Base-by-base conservation (phyloP, 306 rosid genomes). In the Lathyrus aphaca region DNA sequence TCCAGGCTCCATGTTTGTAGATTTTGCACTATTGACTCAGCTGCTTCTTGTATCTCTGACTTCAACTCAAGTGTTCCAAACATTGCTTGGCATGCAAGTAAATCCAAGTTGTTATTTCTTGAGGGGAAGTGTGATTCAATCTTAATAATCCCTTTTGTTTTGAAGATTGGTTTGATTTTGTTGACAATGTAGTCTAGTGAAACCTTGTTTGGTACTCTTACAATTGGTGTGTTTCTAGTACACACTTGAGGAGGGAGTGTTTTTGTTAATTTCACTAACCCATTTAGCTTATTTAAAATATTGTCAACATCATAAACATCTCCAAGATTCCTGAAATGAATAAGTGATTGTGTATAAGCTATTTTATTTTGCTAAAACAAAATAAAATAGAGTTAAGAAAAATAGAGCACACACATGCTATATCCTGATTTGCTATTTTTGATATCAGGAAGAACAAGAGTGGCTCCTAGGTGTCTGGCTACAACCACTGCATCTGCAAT, bases 391-490 rank as follows among this genome's bases (percentile, higher is more conserved):
- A 43, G 15, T 44, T 15, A n/a, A 44, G 37, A 4, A 6, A 23
- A 2, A 37, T 63, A 57, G 64, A 73, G 10, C 17, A 65, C 76
- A 1, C n/a, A 82, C 86, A 66, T 78, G 55, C 21, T 82, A 25
- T 78, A n/a, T 71, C 78, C 81, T 3, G 67, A 71, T 17, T 70
- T 71, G 61, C 32, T 64, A 27, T 32, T 55, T 43, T 25, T 78
- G 81, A 82, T 82, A 48, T 78, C 73, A 61, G 83, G 86, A 78
- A 78, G 69, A 15, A 82, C 76, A 4, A 82, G 86, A 51, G 81
- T 78, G 16, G 86, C 86, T 61, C 76, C 83, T 3, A 82, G 64
- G 72, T 53, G 46, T 75, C 62, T 75, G 11, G 86, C 83, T 12
- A 78, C 81, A 40, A 74, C 79, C 38, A 82, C 81, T 23, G 86